Evolutionary conservation across 345 rosid species (phyloP).

Genomic region (Firmiana major): DNA sequence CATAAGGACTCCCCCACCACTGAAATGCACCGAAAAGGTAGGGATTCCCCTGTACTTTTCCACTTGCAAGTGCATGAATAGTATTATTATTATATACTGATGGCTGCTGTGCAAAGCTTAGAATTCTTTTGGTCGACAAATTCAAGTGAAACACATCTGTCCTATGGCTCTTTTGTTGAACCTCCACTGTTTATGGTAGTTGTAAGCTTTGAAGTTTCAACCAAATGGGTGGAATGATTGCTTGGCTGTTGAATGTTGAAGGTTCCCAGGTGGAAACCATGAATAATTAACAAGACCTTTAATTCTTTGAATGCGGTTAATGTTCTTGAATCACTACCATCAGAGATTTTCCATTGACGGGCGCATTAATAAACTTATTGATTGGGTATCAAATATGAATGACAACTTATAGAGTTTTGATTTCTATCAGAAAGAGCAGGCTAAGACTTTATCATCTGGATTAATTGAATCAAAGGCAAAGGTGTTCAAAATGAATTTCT

Average conservation of each 20-base stretch:
- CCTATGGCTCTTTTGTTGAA: neutral
- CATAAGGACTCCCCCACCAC: constrained; percentile 22
- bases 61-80: constrained; percentile 12
- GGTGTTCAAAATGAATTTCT: neutral
- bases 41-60: constrained; percentile 22
- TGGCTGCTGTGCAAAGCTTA: constrained; percentile 20
- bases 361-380: too few species aligned
- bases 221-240: constrained; percentile 23
- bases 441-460: too few species aligned
- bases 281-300: neutral
- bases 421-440: too few species aligned
- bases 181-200: neutral
- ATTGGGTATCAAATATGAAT: too few species aligned
- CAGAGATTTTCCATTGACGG: too few species aligned
- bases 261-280: constrained; percentile 11
- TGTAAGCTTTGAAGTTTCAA: neutral
- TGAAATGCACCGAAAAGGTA: constrained; percentile 19
- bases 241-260: constrained; percentile 6
- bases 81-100: constrained; percentile 17
- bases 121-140: constrained; percentile 18
- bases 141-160: constrained; percentile 13
- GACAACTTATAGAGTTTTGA: too few species aligned
- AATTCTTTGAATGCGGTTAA: too few species aligned
- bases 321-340: too few species aligned
- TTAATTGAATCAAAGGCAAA: too few species aligned